Evolutionary conservation across 306 rosid species (phyloP), one percentile per base, ranked within the genome.

Genomic region (Pachyrhizus erosus): DNA sequence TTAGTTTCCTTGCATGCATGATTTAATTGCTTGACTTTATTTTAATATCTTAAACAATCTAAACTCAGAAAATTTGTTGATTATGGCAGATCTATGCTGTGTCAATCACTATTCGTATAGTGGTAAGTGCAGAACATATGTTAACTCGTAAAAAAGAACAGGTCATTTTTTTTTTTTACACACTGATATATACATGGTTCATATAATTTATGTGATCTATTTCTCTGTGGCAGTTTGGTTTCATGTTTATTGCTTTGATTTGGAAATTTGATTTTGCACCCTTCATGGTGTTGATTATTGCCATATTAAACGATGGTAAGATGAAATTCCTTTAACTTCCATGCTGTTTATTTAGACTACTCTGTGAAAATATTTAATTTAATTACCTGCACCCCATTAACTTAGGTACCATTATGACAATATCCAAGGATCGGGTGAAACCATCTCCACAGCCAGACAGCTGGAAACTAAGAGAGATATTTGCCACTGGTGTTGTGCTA

Each of bases 251-350:
- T 78, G 98, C 99, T 27, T 84, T 96, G 91, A 96, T 96, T 73
- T 96, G 99, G 99, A 91, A 52, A 84, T 96, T 92, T 82, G 99
- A 96, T 81, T 96, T 96, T 79, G 93, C 99, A 68, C 99, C 99
- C 43, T 96, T 96, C 91, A 96, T 96, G 99, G 98, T 96, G 72
- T 78, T 96, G 87, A 96, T 96, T 48, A 96, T 96, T 20, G 99
- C 99, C 70, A 90, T 96, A 83, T 91, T 96, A 43, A 96, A 96
- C 78, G 99, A 96, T 42, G 98, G 99, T 96, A 82, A 84, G 97
- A 71, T 31, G 74, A 31, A 8, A 66, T 29, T 71, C 43, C 46
- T 46, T 34, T 70, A 73, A 17, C 66, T 26, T 74, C 84, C 65
- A 11, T 69, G 77, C 3, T 52, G 14, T 80, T 80, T 26, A 40